Percentiles rank a stretch among this genome's conserved stretches.
These are phyloP conservation scores for Lactarius akahatsu DNA, from an alignment of 768 basidiomycete genomes.

Conservation along the genomic window DNA sequence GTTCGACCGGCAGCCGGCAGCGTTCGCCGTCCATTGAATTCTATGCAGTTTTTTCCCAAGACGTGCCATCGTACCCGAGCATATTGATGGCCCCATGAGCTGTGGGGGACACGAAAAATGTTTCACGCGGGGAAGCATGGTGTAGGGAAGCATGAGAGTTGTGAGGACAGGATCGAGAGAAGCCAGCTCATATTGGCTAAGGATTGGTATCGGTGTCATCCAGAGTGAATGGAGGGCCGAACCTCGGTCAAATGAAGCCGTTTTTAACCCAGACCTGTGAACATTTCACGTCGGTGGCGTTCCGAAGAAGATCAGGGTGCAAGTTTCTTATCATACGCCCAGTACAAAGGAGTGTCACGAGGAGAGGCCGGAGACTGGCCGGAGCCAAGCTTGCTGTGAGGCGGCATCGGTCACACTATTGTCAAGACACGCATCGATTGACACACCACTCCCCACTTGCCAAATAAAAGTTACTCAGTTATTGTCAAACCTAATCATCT, in stretches of 20 bases:
- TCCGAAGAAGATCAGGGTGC: background rate
- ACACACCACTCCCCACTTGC: background rate
- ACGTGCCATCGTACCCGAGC: background rate
- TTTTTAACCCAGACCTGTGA: background rate
- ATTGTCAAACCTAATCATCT: background rate
- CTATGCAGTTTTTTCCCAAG: background rate
- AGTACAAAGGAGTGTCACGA: background rate
- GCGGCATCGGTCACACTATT: background rate
- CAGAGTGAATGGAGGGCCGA: slow-evolving; percentile 1
- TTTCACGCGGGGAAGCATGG: background rate
- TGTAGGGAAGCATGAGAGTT: background rate
- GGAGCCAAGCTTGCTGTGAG: background rate
- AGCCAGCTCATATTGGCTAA: background rate
- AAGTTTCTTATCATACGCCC: background rate
- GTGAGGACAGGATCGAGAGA: background rate
- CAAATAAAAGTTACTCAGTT: background rate
- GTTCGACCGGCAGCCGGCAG: background rate
- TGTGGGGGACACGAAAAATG: background rate
- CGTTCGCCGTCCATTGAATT: background rate
- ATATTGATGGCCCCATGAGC: background rate
- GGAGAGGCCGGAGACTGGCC: too few species aligned
- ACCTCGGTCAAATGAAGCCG: slow-evolving; percentile 18
- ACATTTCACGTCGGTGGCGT: slow-evolving; percentile 5
- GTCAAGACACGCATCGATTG: background rate
- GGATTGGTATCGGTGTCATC: slow-evolving; percentile 2